Base-by-base conservation (phyloP, 345 rosid genomes). In the Eucalyptus urophylla region DNA sequence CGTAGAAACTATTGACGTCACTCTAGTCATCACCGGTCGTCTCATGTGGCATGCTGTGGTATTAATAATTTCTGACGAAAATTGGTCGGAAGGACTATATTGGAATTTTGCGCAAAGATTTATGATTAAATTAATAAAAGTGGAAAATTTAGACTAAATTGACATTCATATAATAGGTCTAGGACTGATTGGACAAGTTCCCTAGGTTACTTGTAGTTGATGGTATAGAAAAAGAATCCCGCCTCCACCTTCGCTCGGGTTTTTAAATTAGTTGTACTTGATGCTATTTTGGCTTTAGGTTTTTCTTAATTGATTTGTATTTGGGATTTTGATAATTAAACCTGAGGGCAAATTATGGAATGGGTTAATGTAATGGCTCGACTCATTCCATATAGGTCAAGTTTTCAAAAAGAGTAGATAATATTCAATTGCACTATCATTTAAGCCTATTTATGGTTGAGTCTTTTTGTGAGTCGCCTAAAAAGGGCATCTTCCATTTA, bases 71-170 rank as follows among this genome's bases (percentile, higher is more conserved):
- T 65, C 5, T 1, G 3, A 9, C 1, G 2, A 17, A 33, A 69
- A 33, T 33, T 33, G 4, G 6, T 5, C 0, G 1, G 24, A 33
- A 69, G 1, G 43, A 69, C 7, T 69, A 69, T 10, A 69, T 33
- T 17, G 7, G 4, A 69, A 33, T 33, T 69, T 69, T 0, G 4
- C 1, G 3, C 4, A 33, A 17, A 17, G 0, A 6, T 33, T 17
- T 69, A 69, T 3, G 14, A 33, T 5, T 5, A 33, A 69, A 31
- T 69, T 69, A 4, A 25, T 5, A 12, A 60, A 60, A 62, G 29
- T 1, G 1, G 8, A 69, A 69, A 69, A 2, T 69, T 69, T 31
- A 69, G 43, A 69, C 11, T 31, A 19, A 31, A 31, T 31, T 69
- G 43, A 16, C 43, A 16, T 31, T 3, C 4, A 5, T 10, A 16